Percentiles rank a stretch among this genome's conserved stretches.
Conservation (phyloP, 257 asterid species). For the Pogostemon cablin region DNA sequence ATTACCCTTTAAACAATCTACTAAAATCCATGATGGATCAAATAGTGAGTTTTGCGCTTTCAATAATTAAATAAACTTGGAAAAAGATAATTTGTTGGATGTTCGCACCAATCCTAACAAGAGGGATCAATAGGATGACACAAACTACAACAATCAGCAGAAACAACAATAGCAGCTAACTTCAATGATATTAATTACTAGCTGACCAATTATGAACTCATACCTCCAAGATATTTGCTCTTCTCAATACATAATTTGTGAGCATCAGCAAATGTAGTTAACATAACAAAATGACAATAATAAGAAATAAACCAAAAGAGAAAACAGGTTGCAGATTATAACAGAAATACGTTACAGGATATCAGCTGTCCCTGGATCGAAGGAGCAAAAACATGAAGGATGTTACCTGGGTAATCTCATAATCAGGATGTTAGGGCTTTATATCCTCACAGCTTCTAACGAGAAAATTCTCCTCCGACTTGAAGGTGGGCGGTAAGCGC, state of each 20-base stretch:
- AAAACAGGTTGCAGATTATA: no score
- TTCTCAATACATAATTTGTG: slow-evolving; percentile 96
- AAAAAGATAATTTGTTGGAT: background rate
- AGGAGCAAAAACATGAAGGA: no score
- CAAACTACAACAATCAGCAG: slow-evolving; percentile 3
- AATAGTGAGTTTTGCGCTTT: background rate
- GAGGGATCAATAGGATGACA: background rate
- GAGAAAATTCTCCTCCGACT: no score
- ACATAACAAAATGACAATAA: slow-evolving; percentile 16
- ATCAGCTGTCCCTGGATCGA: no score
- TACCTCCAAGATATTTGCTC: slow-evolving; percentile 99
- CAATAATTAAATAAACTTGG: background rate
- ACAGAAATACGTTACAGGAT: no score
- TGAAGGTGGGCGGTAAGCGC: no score
- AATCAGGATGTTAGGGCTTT: no score
- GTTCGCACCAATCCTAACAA: slow-evolving; percentile 11
- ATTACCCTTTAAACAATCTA: no score
- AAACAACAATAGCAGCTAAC: background rate
- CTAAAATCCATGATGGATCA: no score
- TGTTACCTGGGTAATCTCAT: no score
- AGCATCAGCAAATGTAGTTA: slow-evolving; percentile 79
- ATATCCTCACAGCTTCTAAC: no score
- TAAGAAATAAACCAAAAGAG: background rate
- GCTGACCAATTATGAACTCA: slow-evolving; percentile 24
- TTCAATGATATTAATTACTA: background rate